Evolutionary conservation across 257 asterid genomes (phyloP).

Genomic region (Nicotiana noctiflora): DNA sequence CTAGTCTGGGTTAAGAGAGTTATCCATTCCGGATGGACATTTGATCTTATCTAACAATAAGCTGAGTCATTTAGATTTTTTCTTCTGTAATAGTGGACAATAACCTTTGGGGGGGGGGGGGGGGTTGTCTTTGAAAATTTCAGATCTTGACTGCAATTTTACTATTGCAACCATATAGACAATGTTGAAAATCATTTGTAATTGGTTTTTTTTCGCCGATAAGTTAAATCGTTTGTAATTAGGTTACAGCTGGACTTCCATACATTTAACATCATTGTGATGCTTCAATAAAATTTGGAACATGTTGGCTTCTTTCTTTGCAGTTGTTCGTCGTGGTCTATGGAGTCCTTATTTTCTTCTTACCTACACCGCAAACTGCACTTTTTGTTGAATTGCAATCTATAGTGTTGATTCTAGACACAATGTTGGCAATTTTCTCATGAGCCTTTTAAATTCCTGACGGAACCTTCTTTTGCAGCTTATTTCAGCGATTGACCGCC

Average conservation of each 20-base stretch:
- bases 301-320: neutral
- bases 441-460: neutral
- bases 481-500: constrained; percentile 90
- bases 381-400: neutral
- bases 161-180: neutral
- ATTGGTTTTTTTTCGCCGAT: neutral
- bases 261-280: neutral
- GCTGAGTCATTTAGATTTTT: neutral
- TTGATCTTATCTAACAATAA: neutral
- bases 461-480: constrained; percentile 42
- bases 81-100: neutral
- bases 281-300: neutral
- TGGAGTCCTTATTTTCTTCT: neutral
- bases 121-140: neutral
- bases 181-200: neutral
- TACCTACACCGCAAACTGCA: neutral
- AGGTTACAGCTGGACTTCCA: neutral
- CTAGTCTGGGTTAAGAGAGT: neutral
- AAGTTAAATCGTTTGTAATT: neutral
- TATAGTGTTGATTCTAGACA: neutral
- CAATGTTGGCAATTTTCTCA: neutral
- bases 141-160: neutral
- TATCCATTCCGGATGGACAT: neutral
- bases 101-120: too few species aligned
- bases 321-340: neutral